phyloP scores from a whole-genome alignment of 768 basidiomycete species.

The Pholiota conissans region DNA sequence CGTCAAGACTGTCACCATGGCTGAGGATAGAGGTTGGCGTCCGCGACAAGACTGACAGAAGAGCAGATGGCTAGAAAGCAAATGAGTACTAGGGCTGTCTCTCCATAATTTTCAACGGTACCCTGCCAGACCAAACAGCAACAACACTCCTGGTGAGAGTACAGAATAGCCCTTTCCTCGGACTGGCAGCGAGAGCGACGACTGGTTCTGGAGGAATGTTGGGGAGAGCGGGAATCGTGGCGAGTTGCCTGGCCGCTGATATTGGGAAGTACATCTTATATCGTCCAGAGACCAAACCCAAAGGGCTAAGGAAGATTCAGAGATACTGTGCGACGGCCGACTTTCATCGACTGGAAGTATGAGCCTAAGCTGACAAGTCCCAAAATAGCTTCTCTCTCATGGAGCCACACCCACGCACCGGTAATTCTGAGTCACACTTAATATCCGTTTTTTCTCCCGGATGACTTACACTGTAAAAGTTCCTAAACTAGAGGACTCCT shows the following conservation, averaged over 20 bases:
- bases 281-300: background rate
- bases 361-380: constrained; percentile 9
- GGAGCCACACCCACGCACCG: constrained; percentile 5
- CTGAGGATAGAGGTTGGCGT: constrained; percentile 75
- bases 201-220: constrained; percentile 59
- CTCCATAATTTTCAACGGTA: constrained; percentile 12
- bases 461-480: too few species aligned
- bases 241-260: constrained; percentile 71
- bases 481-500: too few species aligned
- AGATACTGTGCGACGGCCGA: constrained; percentile 5
- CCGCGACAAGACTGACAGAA: constrained; percentile 72
- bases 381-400: constrained; percentile 16
- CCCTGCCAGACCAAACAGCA: constrained; percentile 81
- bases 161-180: constrained; percentile 78
- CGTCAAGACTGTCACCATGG: constrained; percentile 78
- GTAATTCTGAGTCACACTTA: constrained; percentile 1
- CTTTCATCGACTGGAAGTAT: background rate
- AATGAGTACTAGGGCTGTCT: constrained; percentile 3
- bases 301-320: background rate
- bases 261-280: constrained; percentile 82
- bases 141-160: constrained; percentile 70
- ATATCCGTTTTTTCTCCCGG: constrained; percentile 8
- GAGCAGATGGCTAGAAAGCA: constrained; percentile 59
- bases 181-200: constrained; percentile 60
- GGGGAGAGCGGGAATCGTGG: constrained; percentile 67